Base-by-base conservation (phyloP, 108 stramenopile species). In the Ochromonas danica region DNA sequence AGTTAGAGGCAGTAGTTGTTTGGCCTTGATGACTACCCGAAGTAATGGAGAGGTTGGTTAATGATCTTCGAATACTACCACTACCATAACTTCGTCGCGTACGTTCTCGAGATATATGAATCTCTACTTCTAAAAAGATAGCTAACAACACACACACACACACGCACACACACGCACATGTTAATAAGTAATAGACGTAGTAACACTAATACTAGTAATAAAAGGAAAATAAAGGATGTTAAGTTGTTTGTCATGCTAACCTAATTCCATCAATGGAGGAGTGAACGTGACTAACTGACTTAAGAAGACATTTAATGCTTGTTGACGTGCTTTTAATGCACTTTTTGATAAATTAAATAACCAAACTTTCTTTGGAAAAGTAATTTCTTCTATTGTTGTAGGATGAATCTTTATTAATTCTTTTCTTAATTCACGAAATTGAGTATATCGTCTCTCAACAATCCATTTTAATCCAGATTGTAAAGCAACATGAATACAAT, bases 321-420 rank as follows among this genome's bases (percentile, higher is more conserved):
- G 3, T 31, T 28, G 72, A 39, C 43, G 14, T 28, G 25, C 6
- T 25, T 27, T 33, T 41, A 75, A 10, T 36, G 72, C 72, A 6
- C 10, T 14, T 14, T 42, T 33, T 10, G 72, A 75, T 22, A 75
- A 36, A 75, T 75, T 75, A 25, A 75, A 75, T 6, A 75, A 75
- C 72, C 72, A 75, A 36, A 14, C 22, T 33, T 75, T 75, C 31
- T 75, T 75, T 33, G 72, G 72, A 60, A 75, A 75, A 14, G n/a
- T 45, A 31, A 60, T 10, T 6, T 75, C n/a, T n/a, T n/a, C n/a
- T n/a, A n/a, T n/a, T n/a, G n/a, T n/a, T n/a, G n/a, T n/a, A 33
- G 43, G 72, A 6, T 31, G 3, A 3, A 75, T 41, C 38, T 33
- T 3, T 35, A 28, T 57, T 6, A 75, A 14, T 41, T 75, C 72